Conservation (phyloP, 306 rosid species). For the Cucurbita argyrosperma region DNA sequence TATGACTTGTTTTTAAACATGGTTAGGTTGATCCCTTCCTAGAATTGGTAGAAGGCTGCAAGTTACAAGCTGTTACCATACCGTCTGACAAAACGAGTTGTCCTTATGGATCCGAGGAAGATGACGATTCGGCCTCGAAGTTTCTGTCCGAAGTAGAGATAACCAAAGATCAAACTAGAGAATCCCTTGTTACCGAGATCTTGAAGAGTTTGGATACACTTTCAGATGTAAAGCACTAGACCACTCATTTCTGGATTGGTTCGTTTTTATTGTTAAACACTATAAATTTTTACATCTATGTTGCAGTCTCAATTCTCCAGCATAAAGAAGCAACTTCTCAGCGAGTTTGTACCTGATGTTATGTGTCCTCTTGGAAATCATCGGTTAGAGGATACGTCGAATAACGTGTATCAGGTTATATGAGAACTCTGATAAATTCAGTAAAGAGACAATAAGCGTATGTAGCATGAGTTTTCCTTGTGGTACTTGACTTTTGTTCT, state of each 20-base stretch:
- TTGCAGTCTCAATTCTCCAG: slow-evolving; percentile 45
- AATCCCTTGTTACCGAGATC: slow-evolving; percentile 46
- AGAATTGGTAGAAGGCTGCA: slow-evolving; percentile 43
- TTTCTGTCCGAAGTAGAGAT: slow-evolving; percentile 32
- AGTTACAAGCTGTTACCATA: slow-evolving; percentile 41
- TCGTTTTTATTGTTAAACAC: background rate
- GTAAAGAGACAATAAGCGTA: slow-evolving; percentile 14
- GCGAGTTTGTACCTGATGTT: slow-evolving; percentile 52
- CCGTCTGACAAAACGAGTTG: slow-evolving; percentile 21
- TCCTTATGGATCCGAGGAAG: slow-evolving; percentile 66
- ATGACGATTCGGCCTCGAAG: slow-evolving; percentile 39
- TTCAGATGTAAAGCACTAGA: slow-evolving; percentile 36
- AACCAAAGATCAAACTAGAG: slow-evolving; percentile 34
- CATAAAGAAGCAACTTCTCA: slow-evolving; percentile 43
- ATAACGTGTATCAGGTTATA: slow-evolving; percentile 23
- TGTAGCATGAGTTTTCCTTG: background rate
- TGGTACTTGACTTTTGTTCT: background rate
- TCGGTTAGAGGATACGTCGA: slow-evolving; percentile 22
- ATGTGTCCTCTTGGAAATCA: slow-evolving; percentile 49
- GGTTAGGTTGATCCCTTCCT: slow-evolving; percentile 80
- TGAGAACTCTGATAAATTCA: slow-evolving; percentile 8
- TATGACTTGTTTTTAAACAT: slow-evolving; percentile 5
- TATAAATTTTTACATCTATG: background rate
- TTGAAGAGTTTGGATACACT: slow-evolving; percentile 39
- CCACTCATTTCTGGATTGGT: background rate